phyloP scores from a whole-genome alignment of 106 monocot genomes.

The Vanilla planifolia region DNA sequence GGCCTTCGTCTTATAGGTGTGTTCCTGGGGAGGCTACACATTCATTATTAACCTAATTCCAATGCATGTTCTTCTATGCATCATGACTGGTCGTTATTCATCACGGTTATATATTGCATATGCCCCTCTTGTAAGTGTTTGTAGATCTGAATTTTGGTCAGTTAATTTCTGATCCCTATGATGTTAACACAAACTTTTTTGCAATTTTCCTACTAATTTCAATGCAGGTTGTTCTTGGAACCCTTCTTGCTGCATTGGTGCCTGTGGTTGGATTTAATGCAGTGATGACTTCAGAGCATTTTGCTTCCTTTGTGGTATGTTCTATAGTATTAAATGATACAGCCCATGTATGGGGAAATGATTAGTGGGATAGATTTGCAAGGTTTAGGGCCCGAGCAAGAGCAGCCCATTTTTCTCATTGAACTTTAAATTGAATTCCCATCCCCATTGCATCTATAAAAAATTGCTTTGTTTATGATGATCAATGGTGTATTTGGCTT shows the following conservation, averaged over 20 bases:
- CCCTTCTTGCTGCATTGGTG: slow-evolving; percentile 87
- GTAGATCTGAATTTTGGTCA: background rate
- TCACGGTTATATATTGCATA: slow-evolving; percentile 94
- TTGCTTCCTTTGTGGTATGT: slow-evolving; percentile 94
- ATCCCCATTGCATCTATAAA: too few relatives aligned
- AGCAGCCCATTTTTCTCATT: too few relatives aligned
- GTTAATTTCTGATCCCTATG: background rate
- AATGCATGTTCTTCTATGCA: slow-evolving; percentile 93
- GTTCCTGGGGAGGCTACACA: slow-evolving; percentile 99
- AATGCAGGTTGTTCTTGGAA: slow-evolving; percentile 85
- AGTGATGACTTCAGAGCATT: slow-evolving; percentile 99
- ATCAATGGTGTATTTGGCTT: too few relatives aligned
- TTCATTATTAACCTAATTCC: slow-evolving; percentile 99
- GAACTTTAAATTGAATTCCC: too few relatives aligned
- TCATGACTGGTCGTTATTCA: slow-evolving; percentile 94
- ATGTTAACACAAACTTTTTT: background rate
- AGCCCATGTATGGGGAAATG: background rate
- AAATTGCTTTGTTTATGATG: background rate
- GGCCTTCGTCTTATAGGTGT: slow-evolving; percentile 46
- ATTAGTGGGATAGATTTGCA: too few relatives aligned
- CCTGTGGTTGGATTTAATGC: slow-evolving; percentile 99
- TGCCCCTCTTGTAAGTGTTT: slow-evolving; percentile 92
- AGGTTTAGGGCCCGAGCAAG: too few relatives aligned
- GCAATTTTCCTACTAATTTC: background rate
- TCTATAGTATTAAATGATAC: background rate